phyloP scores from a whole-genome alignment of 2,329 filamentous ascomycete species.

The Alternaria solani region DNA sequence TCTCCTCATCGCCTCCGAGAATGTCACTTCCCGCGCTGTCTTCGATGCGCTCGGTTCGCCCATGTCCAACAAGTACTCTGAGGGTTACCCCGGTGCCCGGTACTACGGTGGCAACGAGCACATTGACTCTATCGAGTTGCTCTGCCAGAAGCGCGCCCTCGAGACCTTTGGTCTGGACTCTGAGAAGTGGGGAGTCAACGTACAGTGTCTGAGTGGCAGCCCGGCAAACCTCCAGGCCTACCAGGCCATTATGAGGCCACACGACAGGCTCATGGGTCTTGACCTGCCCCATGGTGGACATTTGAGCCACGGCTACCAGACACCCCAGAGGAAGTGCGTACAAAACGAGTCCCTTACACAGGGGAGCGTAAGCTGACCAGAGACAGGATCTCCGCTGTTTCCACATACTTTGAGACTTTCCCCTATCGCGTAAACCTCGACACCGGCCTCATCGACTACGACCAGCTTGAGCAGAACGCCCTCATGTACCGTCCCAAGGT shows the following conservation, averaged over 20 bases:
- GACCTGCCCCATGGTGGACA: constrained; percentile 95
- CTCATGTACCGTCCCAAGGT: constrained; percentile 93
- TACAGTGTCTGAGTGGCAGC: constrained; percentile 84
- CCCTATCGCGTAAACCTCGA: constrained; percentile 91
- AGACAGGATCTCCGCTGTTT: constrained; percentile 87
- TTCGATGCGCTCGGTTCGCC: constrained; percentile 60
- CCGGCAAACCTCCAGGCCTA: constrained; percentile 98
- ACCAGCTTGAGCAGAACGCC: constrained; percentile 85
- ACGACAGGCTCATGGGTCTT: constrained; percentile 96
- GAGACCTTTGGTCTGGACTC: constrained; percentile 84
- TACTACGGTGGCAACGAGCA: constrained; percentile 98
- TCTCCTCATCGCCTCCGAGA: constrained; percentile 62
- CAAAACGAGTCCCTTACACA: not conserved
- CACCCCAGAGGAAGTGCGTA: constrained; percentile 83
- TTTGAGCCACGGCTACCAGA: constrained; percentile 97
- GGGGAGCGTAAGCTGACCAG: constrained; percentile 19
- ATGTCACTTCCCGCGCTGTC: constrained; percentile 51
- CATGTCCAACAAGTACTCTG: constrained; percentile 92
- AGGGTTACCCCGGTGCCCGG: constrained; percentile 93
- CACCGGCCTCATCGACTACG: constrained; percentile 95
- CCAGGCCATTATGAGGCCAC: constrained; percentile 94
- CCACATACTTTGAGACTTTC: constrained; percentile 98
- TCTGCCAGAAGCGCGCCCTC: constrained; percentile 90
- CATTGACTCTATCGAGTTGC: constrained; percentile 87
- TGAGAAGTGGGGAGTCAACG: constrained; percentile 95